These are phyloP conservation scores for Zopfochytrium polystomum DNA, from an alignment of 371 early-diverging fungal genomes.

Conservation along the genomic window DNA sequence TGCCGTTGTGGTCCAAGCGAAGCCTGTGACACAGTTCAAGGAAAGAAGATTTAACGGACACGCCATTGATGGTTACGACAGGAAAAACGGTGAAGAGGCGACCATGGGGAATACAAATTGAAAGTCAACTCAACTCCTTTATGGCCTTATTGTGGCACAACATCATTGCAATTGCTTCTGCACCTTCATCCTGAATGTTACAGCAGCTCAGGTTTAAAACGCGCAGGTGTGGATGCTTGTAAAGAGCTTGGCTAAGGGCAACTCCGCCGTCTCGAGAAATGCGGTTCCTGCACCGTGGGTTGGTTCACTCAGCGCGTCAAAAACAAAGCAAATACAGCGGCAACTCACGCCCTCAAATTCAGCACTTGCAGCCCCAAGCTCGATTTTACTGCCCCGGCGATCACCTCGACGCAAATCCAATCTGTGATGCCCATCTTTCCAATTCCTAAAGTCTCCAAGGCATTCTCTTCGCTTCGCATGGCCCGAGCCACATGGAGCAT, in stretches of 20 bases:
- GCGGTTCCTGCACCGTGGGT: too few species aligned
- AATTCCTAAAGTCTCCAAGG: constrained; percentile 25
- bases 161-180: constrained; percentile 40
- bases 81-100: too few species aligned
- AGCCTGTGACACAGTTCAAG: constrained; percentile 20
- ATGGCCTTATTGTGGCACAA: constrained; percentile 37
- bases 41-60: not conserved
- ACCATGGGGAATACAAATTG: too few species aligned
- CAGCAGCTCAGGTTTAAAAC: constrained; percentile 44
- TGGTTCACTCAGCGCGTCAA: too few species aligned
- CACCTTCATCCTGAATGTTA: constrained; percentile 51
- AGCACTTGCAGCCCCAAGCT: constrained; percentile 28
- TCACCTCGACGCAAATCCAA: constrained; percentile 33
- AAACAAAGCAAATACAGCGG: too few species aligned
- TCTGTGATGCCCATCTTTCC: constrained; percentile 47
- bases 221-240: constrained; percentile 35
- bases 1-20: constrained; percentile 42
- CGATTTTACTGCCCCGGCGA: constrained; percentile 30
- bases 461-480: constrained; percentile 36
- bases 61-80: too few species aligned
- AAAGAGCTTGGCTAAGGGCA: constrained; percentile 38
- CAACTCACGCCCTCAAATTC: constrained; percentile 49
- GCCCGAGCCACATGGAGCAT: constrained; percentile 35
- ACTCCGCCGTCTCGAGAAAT: constrained; percentile 51
- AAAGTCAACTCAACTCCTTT: constrained; percentile 28